Percentiles rank a stretch among this genome's conserved stretches.
Conservation (phyloP, 164 flowering plant species). For the Cinnamomum micranthum region DNA sequence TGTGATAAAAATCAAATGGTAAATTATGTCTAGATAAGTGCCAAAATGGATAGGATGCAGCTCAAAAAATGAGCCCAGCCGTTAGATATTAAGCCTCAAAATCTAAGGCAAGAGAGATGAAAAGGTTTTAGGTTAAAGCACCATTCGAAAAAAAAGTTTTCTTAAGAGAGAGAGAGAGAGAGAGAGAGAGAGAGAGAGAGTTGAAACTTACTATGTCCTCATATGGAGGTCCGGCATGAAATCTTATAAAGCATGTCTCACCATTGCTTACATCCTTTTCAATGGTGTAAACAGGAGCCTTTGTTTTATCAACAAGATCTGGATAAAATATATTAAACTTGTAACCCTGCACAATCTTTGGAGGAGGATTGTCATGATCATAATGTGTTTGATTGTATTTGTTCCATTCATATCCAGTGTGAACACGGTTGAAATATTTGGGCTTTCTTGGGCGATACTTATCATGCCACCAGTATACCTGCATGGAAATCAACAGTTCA, state of each 20-base stretch:
- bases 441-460: slow-evolving; percentile 98
- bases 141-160: too few species aligned
- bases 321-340: slow-evolving; percentile 97
- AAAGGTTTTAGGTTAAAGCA: background rate
- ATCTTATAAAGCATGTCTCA: slow-evolving; percentile 89
- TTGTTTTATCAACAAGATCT: slow-evolving; percentile 87
- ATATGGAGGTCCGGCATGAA: slow-evolving; percentile 98
- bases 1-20: too few species aligned
- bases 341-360: slow-evolving; percentile 96
- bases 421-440: slow-evolving; percentile 97
- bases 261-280: slow-evolving; percentile 86
- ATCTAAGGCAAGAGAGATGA: background rate
- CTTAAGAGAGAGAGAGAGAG: background rate
- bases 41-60: too few species aligned
- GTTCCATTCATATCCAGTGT: slow-evolving; percentile 99
- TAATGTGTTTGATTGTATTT: slow-evolving; percentile 99
- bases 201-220: slow-evolving; percentile 83
- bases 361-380: slow-evolving; percentile 99
- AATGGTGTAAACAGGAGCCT: slow-evolving; percentile 78
- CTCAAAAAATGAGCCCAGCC: too few species aligned
- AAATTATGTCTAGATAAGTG: too few species aligned
- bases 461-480: slow-evolving; percentile 99
- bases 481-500: slow-evolving; percentile 17
- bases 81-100: too few species aligned
- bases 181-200: background rate